Base-by-base conservation (phyloP, 2,329 filamentous ascomycete species). In the Xylaria sp. region DNA sequence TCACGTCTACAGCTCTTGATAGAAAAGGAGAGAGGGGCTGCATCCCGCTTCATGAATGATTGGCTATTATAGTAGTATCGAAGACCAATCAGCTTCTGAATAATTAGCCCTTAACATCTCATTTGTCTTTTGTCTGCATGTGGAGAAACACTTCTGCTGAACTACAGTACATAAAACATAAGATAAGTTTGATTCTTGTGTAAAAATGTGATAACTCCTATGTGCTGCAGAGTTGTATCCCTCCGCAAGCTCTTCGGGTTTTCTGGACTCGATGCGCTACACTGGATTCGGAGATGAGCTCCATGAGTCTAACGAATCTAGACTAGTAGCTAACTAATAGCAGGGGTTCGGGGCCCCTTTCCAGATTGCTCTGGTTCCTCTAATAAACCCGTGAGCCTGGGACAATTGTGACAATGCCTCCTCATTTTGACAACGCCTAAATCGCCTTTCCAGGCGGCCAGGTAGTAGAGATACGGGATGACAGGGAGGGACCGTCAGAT, bases 331-430 rank as follows among this genome's bases (percentile, higher is more conserved):
- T 15, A 64, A 64, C 44, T 31, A 64, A 28, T 42, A 42, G n/a
- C 59, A 66, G 42, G 66, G 68, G 56, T 63, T 36, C 11, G 33
- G 49, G 40, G 26, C 65, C 54, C 66, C 68, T 65, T 68, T 70
- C 54, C 40, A 66, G 57, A 62, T 65, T 58, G 65, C 38, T 33
- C 51, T 40, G 59, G 59, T 54, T 44, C 59, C 20, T 62, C 46
- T 67, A 44, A 58, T 31, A 51, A 61, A 42, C 31, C 58, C 46
- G 33, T 44, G 20, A 38, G 53, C 15, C 23, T 46, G 59, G 59
- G 44, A 44, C 23, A 15, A 28, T 44, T 44, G 33, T 62, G 44
- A 26, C 44, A 44, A 36, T 42, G 46, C 38, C 40, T 40, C 57
- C 36, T 61, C 44, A 59, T 28, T 44, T 57, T 49, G 61, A 57